Base-by-base conservation (phyloP, 805 yeast genomes). In the Scheffersomyces spartinae region DNA sequence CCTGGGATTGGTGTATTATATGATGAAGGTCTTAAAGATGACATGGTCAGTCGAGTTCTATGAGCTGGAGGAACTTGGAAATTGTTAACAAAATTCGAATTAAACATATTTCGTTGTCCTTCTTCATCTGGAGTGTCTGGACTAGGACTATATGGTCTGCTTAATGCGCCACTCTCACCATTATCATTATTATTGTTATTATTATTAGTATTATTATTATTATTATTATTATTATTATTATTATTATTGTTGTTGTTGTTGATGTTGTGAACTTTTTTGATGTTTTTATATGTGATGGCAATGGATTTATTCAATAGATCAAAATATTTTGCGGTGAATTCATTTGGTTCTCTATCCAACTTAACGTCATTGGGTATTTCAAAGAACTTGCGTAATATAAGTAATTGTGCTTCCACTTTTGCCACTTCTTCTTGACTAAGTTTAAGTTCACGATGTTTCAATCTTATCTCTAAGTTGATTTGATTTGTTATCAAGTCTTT, bases 321-420 rank as follows among this genome's bases (percentile, higher is more conserved):
- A 26, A 49, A 52, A 37, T 67, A 67, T 25, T 56, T 59, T 25
- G 49, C 36, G 0, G 69, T 61, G 34, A 61, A 53, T 23, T 61
- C 68, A 26, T 47, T 55, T 9, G 70, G 64, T 40, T 64, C 71
- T 26, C 47, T 47, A 20, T 49, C 53, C 29, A 64, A 43, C 24
- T 61, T 43, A 17, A 49, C 40, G 26, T 55, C 49, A 17, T 61
- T 42, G 4, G 65, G 61, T 6, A 61, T 45, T 22, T 64, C 55
- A 28, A 59, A 61, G 29, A 54, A 56, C 26, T 61, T 62, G 26
- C 71, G 53, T 31, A 75, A 38, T 3, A 70, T 55, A 7, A 64
- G 50, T 60, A 75, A 51, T 34, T 73, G 74, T 1, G 75, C 60
- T 40, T 72, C 74, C 17, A 74, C 68, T 34, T 69, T 69, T 9